Base-by-base conservation (phyloP, 371 early-diverging fungal genomes). In the Catenaria anguillulae region DNA sequence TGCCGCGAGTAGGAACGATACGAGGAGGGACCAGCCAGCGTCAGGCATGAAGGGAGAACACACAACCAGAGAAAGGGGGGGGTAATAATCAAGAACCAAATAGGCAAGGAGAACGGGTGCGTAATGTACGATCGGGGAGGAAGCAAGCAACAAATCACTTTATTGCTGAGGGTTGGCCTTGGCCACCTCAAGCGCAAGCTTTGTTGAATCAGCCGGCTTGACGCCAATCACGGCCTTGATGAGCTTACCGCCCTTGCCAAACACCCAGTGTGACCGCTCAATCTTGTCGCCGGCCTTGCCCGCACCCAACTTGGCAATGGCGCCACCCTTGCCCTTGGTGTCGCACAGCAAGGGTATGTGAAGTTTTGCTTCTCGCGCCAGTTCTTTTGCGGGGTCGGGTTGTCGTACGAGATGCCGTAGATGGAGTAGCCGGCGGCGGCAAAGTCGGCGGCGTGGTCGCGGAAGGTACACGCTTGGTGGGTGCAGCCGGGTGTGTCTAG, bases 401-500 rank as follows among this genome's bases (percentile, higher is more conserved):
- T 54, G 64, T 72, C 72, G 31, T 64, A 63, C 35, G 68, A 68
- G 23, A 69, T 62, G 5, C 72, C 72, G 60, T 46, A 72, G 34
- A 72, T 65, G 34, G 62, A 55, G 66, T 63, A 72, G 8, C 72
- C 72, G 17, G 31, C 23, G 6, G 36, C 59, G 6, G 35, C 33
- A 45, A 72, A 68, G 35, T 62, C 59, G 17, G 42, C 61, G 50
- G 50, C 33, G 19, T 62, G 55, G 45, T 74, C 74, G 26, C 68
- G 55, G 67, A 68, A 74, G 0, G 33, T 61, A 48, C 69, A 67
- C 24, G 70, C 74, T 60, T 74, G 74, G 29, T 59, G 67, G 35
- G 72, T 74, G 65, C 74, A 74, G 3, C 74, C 74, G 34, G 13
- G 29, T n/a, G 36, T 36, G 36, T 56, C n/a, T n/a, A n/a, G n/a